phyloP scores from a whole-genome alignment of 106 monocot genomes.

The Acorus gramineus region DNA sequence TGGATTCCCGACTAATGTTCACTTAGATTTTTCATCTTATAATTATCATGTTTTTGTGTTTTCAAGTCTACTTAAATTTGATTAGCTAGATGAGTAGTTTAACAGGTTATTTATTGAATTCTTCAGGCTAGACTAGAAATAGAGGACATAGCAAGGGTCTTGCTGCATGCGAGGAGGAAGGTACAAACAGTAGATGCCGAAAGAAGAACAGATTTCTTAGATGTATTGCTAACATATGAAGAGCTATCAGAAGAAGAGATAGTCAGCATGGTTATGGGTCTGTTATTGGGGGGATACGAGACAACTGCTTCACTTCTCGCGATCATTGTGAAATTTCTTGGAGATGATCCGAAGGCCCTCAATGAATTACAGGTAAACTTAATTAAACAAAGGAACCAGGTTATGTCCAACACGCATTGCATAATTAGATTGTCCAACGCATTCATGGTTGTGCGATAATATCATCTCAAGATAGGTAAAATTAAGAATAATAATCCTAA shows the following conservation, averaged over 20 bases:
- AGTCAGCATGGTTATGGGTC: conserved; percentile 18
- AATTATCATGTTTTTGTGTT: too few relatives aligned
- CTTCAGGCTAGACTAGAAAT: conserved; percentile 17
- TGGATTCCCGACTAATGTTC: too few relatives aligned
- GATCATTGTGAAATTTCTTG: conserved; percentile 10
- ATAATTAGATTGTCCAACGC: neutral
- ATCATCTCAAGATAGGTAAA: too few relatives aligned
- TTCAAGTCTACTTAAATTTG: too few relatives aligned
- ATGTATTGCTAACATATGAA: conserved; percentile 12
- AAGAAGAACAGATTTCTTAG: conserved; percentile 20
- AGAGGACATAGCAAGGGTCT: conserved; percentile 2
- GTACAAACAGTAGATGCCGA: neutral
- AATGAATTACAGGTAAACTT: conserved; percentile 6
- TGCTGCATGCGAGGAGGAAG: neutral
- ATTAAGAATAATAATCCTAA: too few relatives aligned
- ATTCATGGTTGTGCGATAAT: neutral
- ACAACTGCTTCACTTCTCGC: conserved; percentile 27
- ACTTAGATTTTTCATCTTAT: too few relatives aligned
- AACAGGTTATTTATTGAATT: too few relatives aligned
- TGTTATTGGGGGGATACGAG: conserved; percentile 27
- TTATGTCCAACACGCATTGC: too few relatives aligned
- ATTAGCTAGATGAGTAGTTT: too few relatives aligned
- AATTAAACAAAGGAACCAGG: too few relatives aligned
- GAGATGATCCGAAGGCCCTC: conserved; percentile 3
- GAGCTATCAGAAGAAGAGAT: conserved; percentile 14